A percentile compares a stretch with the other conserved stretches of the same genome.
Conservation (phyloP, 192 early-diverging fungal species). For the Coemansia umbellata region DNA sequence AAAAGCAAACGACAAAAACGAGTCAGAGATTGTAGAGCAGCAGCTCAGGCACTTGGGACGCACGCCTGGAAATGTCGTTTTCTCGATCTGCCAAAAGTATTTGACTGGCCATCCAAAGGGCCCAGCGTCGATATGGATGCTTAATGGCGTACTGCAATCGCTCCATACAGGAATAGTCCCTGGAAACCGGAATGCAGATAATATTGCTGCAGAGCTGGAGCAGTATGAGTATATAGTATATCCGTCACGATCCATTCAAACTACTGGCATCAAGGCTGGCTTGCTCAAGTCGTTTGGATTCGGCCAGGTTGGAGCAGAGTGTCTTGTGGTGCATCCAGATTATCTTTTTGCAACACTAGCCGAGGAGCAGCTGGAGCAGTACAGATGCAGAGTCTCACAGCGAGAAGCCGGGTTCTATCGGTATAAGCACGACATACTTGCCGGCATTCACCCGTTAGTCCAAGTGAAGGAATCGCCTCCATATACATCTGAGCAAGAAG, state of each 20-base stretch:
- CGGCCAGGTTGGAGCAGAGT: conserved; percentile 90
- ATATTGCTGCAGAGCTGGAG: conserved; percentile 56
- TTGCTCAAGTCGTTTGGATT: conserved; percentile 93
- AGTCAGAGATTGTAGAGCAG: conserved; percentile 82
- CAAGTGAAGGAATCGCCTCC: conserved; percentile 84
- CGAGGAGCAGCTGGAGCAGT: conserved; percentile 63
- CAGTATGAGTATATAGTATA: conserved; percentile 81
- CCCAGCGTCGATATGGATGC: conserved; percentile 93
- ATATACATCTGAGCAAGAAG: conserved; percentile 74
- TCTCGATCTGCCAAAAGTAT: conserved; percentile 86
- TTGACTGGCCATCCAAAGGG: conserved; percentile 93
- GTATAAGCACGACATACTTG: conserved; percentile 86
- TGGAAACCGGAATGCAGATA: conserved; percentile 77
- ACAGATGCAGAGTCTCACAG: conserved; percentile 57
- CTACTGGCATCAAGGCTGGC: conserved; percentile 85
- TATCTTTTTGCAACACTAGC: conserved; percentile 74
- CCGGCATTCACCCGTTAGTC: conserved; percentile 77
- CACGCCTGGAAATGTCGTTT: conserved; percentile 76
- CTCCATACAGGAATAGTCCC: conserved; percentile 83
- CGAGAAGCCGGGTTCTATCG: conserved; percentile 76
- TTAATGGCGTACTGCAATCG: conserved; percentile 82
- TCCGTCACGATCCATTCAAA: conserved; percentile 82
- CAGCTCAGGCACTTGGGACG: conserved; percentile 87
- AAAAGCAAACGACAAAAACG: conserved; percentile 96
- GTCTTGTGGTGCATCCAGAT: conserved; percentile 83